Conservation (phyloP, 2,329 filamentous ascomycete genomes). For the Didymella pomorum region DNA sequence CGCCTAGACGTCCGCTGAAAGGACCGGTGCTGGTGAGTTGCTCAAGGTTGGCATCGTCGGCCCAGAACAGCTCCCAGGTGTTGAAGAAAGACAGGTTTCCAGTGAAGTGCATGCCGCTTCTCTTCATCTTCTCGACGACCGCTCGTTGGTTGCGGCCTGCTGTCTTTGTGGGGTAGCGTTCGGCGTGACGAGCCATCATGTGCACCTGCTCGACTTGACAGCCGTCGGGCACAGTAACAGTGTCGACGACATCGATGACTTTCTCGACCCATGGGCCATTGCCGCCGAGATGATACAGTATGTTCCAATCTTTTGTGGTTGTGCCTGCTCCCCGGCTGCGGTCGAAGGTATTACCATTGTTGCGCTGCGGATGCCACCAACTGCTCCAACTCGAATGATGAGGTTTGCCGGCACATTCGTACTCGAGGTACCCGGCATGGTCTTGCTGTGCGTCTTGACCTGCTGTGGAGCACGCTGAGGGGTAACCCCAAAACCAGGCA, state of each 20-base stretch:
- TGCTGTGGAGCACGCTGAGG: neutral
- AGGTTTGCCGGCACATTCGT: slow-evolving; percentile 40
- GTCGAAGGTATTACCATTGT: slow-evolving; percentile 11
- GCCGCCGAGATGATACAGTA: slow-evolving; percentile 63
- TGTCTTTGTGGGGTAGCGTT: slow-evolving; percentile 63
- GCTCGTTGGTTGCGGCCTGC: slow-evolving; percentile 58
- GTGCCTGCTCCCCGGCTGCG: slow-evolving; percentile 36
- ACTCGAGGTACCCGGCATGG: slow-evolving; percentile 34
- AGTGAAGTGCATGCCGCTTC: slow-evolving; percentile 52
- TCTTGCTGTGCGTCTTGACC: neutral
- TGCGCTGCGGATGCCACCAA: slow-evolving; percentile 47
- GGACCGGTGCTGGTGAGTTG: slow-evolving; percentile 64
- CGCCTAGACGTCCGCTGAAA: slow-evolving; percentile 62
- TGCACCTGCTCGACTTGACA: slow-evolving; percentile 66
- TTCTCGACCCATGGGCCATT: slow-evolving; percentile 65
- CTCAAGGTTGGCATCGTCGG: slow-evolving; percentile 56
- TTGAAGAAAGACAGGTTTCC: slow-evolving; percentile 64
- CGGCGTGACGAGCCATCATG: slow-evolving; percentile 67
- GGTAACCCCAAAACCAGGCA: slow-evolving; percentile 14
- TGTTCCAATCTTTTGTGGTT: slow-evolving; percentile 55
- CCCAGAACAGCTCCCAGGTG: slow-evolving; percentile 63
- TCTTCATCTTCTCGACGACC: slow-evolving; percentile 58
- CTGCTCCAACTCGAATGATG: slow-evolving; percentile 46
- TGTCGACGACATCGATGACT: slow-evolving; percentile 50
- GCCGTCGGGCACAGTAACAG: slow-evolving; percentile 55